Base-by-base conservation (phyloP, 352 stramenopile species). In the Pythium chondricola region DNA sequence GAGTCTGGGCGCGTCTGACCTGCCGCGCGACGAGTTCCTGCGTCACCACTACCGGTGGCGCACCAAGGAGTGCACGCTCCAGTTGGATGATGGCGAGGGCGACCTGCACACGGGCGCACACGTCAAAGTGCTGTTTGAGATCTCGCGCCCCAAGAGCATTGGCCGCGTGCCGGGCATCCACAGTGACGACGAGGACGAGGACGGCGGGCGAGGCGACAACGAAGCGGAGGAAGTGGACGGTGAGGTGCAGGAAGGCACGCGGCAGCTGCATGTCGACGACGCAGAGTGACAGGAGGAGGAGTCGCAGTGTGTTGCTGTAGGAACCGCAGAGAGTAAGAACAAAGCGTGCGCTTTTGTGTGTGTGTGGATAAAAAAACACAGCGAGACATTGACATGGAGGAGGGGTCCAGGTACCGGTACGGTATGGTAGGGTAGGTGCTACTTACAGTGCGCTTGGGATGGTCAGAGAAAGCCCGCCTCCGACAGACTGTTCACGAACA, bases 401-500 rank as follows among this genome's bases (percentile, higher is more conserved):
- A n/a, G n/a, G n/a, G n/a, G n/a, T n/a, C n/a, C n/a, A n/a, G n/a
- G n/a, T n/a, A n/a, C n/a, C n/a, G n/a, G n/a, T n/a, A n/a, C n/a
- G n/a, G n/a, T n/a, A n/a, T n/a, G n/a, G n/a, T n/a, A n/a, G n/a
- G n/a, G n/a, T n/a, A n/a, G n/a, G n/a, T n/a, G n/a, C n/a, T n/a
- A n/a, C n/a, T n/a, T n/a, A n/a, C n/a, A n/a, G n/a, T n/a, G n/a
- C n/a, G n/a, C n/a, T n/a, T n/a, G n/a, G n/a, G n/a, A n/a, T n/a
- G n/a, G 33, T 58, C 62, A 94, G 31, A 94, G 63, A 39, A 94
- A 94, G 20, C 83, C 83, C 26, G 83, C 83, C 55, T 94, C 83
- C 25, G 83, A 91, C 57, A 94, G 54, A 61, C 79, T 93, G 52
- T 94, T 94, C 35, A 94, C 83, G 61, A 93, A 93, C 63, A 91